Evolutionary conservation across 306 rosid genomes (phyloP), one percentile per base, ranked within the genome.

Genomic region (Cucurbita moschata): DNA sequence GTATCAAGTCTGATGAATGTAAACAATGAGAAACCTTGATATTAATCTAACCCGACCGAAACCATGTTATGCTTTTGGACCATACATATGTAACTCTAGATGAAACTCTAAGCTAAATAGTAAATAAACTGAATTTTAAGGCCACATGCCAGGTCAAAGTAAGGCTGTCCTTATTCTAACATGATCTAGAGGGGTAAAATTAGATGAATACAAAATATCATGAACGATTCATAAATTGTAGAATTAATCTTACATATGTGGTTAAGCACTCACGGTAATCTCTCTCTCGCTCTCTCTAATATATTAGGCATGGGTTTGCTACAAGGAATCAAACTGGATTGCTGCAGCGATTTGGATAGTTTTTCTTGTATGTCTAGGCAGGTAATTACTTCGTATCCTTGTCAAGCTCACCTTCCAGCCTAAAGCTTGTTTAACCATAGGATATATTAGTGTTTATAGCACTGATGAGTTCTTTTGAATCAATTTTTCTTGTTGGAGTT

Each of bases 311-410:
- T 92, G 98, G 98, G 67, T 92, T 79, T 58, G 57, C 49, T 88
- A 92, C 82, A 92, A 90, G 84, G 98, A 92, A 65, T 76, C 92
- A 53, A 87, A 77, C 77, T 87, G 92, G 90, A 66, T 83, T 74
- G 79, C 75, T 77, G 87, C 92, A 66, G 43, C 80, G 58, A 39
- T 85, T 30, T 92, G 96, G 98, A 86, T 85, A 57, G 16, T 83
- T 75, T 75, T 92, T 5, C 86, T 92, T 76, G 77, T 75, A 50
- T 86, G 88, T 76, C 54, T 92, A 51, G 98, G 98, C 84, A 71
- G 75, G 75, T 71, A 52, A 54, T 50, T 71, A 30, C 35, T 50
- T 37, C 37, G 30, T 37, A 37, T 54, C 50, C 26, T 71, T 16
- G 46, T 49, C 57, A 23, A 23, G 56, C 16, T 68, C 39, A 47